Base-by-base conservation (phyloP, 345 rosid genomes). In the Ceriops decandra region DNA sequence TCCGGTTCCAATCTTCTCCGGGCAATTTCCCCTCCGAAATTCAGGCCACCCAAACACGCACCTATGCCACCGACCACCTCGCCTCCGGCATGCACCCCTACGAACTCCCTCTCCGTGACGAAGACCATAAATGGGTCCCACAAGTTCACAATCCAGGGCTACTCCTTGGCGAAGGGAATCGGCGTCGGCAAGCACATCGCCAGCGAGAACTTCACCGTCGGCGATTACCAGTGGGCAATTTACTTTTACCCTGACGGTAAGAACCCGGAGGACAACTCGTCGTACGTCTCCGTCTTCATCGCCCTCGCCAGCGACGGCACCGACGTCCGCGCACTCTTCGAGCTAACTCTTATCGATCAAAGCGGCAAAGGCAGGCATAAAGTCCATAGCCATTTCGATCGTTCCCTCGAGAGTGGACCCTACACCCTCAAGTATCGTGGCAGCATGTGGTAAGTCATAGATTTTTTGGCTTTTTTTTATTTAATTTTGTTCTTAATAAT, bases 281-380 rank as follows among this genome's bases (percentile, higher is more conserved):
- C 85, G 4, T 93, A 91, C 47, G 97, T 93, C 52, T 91, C 95
- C 8, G 90, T 91, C 6, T 93, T 93, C 74, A 92, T 93, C 30
- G 97, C 97, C 20, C 85, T 93, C 4, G 96, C 98, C 64, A 93
- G 95, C 86, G 97, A 93, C 49, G 97, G 97, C 31, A 86, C 91
- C 66, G 97, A 93, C 72, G 98, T 93, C 22, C 81, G 95, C 63
- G 96, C 96, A 22, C 81, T 91, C 5, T 93, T 93, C 38, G 95
- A 91, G 85, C 85, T 93, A 58, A 85, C 92, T 35, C 79, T 93
- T 59, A 63, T 88, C 57, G 95, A 93, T 74, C 97, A 93, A 75
- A 91, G 90, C 67, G 96, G 96, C 1, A 87, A 85, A 72, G 97
- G 86, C 36, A 86, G 85, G 62, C 96, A 93, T 72, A 93, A 93